These are phyloP conservation scores for Nannizziopsis barbatae DNA, from an alignment of 2,329 filamentous ascomycete species.

Conservation along the genomic window DNA sequence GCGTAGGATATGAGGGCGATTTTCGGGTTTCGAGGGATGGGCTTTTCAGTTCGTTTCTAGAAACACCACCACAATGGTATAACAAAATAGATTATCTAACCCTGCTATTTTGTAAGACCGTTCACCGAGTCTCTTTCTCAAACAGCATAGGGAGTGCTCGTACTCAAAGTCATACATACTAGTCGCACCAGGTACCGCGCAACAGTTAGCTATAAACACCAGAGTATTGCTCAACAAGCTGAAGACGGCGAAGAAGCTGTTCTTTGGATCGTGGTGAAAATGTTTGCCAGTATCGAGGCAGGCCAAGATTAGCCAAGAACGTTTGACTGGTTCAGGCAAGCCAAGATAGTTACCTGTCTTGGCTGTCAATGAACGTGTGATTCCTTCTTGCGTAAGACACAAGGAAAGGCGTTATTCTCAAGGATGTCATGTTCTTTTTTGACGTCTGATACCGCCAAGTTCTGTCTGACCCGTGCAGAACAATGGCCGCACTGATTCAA, in stretches of 20 bases:
- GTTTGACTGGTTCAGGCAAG: constrained; percentile 22
- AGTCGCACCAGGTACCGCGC: too few species aligned
- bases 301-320: constrained; percentile 19
- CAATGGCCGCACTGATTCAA: constrained; percentile 25
- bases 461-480: constrained; percentile 20
- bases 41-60: too few species aligned
- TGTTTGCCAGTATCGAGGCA: constrained; percentile 27
- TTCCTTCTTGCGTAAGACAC: constrained; percentile 29
- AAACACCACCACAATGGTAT: too few species aligned
- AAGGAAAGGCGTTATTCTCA: constrained; percentile 22
- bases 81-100: too few species aligned
- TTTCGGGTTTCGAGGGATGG: too few species aligned
- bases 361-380: constrained; percentile 30
- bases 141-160: too few species aligned
- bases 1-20: too few species aligned
- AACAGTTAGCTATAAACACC: too few species aligned
- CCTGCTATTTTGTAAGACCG: too few species aligned
- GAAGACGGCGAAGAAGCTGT: constrained; percentile 21
- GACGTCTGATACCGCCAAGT: constrained; percentile 29
- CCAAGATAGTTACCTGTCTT: constrained; percentile 28
- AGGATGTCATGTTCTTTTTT: constrained; percentile 25
- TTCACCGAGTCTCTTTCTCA: too few species aligned
- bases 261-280: constrained; percentile 24
- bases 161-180: too few species aligned
- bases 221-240: constrained; percentile 17